These are phyloP conservation scores for Nematocida sp. DNA, from an alignment of 371 early-diverging fungal species.

Conservation along the genomic window DNA sequence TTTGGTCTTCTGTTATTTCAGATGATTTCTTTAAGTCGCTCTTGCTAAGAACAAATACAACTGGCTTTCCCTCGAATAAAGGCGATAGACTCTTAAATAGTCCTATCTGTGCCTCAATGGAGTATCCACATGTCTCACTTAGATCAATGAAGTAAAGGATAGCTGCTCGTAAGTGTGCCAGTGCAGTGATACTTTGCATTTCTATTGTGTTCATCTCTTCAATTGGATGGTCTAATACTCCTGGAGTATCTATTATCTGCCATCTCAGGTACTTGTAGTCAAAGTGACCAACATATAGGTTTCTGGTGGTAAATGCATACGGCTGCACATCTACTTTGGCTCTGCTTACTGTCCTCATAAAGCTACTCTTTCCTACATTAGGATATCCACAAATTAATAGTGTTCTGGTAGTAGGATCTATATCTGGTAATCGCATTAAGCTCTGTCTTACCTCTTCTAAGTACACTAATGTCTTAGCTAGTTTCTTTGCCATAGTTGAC, in stretches of 20 bases:
- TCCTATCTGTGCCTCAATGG: conserved; percentile 77
- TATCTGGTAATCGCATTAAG: conserved; percentile 85
- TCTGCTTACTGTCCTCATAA: conserved; percentile 97
- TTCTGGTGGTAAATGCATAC: conserved; percentile 99
- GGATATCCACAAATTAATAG: conserved; percentile 98
- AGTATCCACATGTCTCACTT: conserved; percentile 96
- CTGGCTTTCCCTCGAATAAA: conserved; percentile 88
- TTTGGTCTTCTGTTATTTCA: conserved; percentile 71
- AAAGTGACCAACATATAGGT: conserved; percentile 99
- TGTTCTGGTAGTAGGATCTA: conserved; percentile 96
- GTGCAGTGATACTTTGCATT: conserved; percentile 99
- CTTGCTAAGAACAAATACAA: conserved; percentile 86
- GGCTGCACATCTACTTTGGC: conserved; percentile 99
- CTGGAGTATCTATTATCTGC: conserved; percentile 99
- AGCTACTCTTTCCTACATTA: conserved; percentile 98
- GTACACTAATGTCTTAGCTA: conserved; percentile 90
- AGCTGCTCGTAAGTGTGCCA: conserved; percentile 93
- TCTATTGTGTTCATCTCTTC: conserved; percentile 99
- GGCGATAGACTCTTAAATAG: conserved; percentile 92
- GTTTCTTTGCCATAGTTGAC: conserved; percentile 97
- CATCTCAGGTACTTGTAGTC: conserved; percentile 97
- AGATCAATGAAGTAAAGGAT: conserved; percentile 96
- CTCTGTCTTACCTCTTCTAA: conserved; percentile 98
- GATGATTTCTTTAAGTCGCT: conserved; percentile 79
- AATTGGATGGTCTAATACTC: conserved; percentile 96